These are phyloP conservation scores for Flaveria sonorensis DNA, from an alignment of 129 eudicot species.

Conservation along the genomic window DNA sequence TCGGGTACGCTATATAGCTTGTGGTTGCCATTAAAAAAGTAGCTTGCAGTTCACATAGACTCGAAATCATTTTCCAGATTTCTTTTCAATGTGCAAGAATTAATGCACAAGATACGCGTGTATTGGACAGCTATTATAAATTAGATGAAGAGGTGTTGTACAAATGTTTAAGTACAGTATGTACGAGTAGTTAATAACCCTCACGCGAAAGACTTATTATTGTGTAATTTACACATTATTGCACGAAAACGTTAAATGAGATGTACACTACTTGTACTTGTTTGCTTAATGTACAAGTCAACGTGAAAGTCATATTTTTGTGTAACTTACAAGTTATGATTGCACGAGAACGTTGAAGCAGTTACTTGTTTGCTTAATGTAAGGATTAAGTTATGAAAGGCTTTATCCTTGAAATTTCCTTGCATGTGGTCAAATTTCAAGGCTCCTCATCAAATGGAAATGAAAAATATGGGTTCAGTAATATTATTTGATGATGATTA, in stretches of 20 bases:
- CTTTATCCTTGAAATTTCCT: too few species aligned
- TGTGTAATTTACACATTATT: constrained; percentile 15
- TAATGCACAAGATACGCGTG: neutral
- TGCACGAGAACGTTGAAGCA: too few species aligned
- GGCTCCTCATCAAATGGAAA: neutral
- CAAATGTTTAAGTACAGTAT: neutral
- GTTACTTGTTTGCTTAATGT: too few species aligned
- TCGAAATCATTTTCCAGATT: neutral
- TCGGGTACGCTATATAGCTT: too few species aligned
- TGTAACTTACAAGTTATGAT: neutral
- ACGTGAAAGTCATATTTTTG: neutral
- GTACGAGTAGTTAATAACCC: constrained; percentile 1
- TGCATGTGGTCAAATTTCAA: neutral
- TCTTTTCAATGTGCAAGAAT: neutral
- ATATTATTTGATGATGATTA: too few species aligned
- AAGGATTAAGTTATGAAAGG: too few species aligned
- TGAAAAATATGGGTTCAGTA: neutral
- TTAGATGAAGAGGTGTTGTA: too few species aligned
- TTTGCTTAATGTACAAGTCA: constrained; percentile 11
- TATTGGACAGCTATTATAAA: neutral
- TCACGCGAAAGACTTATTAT: neutral
- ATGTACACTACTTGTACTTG: neutral
- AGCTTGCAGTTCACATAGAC: neutral
- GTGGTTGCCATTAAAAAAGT: neutral
- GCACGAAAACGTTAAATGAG: neutral